Evolutionary conservation across 257 asterid species (phyloP).

Genomic region (Solanum ossicruentum): DNA sequence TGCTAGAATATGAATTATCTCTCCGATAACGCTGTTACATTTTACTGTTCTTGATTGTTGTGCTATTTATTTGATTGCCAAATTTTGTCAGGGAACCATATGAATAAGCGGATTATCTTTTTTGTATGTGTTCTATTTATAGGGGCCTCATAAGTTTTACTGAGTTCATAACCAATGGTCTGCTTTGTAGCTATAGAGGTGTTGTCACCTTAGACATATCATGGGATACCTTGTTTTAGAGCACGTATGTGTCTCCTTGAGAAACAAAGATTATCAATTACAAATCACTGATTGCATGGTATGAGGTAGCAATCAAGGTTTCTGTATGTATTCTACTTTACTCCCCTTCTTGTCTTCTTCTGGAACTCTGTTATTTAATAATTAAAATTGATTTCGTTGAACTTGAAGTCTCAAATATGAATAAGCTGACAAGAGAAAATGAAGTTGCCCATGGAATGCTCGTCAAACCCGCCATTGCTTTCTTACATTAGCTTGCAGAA

Average conservation of each 20-base stretch:
- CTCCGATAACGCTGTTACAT: neutral
- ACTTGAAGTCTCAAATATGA: neutral
- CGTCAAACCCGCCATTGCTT: neutral
- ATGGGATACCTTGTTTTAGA: neutral
- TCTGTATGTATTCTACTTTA: neutral
- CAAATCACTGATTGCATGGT: neutral
- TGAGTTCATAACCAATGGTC: neutral
- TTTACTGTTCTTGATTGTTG: neutral
- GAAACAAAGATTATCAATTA: neutral
- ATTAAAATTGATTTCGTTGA: neutral
- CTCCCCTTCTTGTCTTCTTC: neutral
- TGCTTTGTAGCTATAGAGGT: neutral
- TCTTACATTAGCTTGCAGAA: neutral
- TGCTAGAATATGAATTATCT: neutral
- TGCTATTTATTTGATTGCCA: neutral
- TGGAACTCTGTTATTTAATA: neutral
- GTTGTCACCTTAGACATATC: neutral
- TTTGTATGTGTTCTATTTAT: neutral
- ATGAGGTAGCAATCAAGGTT: neutral
- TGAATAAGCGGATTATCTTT: neutral
- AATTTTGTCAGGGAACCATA: neutral
- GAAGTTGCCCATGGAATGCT: neutral
- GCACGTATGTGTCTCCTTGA: neutral
- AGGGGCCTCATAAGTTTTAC: neutral
- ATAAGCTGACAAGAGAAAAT: neutral